A percentile compares a stretch with the other conserved stretches of the same genome.
Evolutionary conservation across 352 stramenopile species (phyloP).

Genomic region (Globisporangium takayamanum): DNA sequence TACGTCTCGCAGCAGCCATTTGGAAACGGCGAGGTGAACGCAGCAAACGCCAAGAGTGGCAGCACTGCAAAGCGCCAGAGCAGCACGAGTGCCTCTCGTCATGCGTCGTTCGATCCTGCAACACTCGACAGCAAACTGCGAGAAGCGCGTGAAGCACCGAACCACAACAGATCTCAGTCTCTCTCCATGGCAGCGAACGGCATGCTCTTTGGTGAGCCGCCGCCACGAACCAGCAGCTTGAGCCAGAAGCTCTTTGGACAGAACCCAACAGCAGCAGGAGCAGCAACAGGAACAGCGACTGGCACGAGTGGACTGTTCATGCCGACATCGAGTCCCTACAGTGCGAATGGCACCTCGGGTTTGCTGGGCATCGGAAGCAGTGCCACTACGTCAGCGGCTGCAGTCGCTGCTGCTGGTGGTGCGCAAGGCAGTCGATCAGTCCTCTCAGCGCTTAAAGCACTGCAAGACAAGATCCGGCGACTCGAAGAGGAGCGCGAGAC

Average conservation of each 20-base stretch:
- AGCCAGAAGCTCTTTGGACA: slow-evolving; percentile 26
- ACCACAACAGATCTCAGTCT: slow-evolving; percentile 14
- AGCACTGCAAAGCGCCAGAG: neutral
- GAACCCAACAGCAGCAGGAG: neutral
- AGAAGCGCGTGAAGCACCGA: slow-evolving; percentile 2
- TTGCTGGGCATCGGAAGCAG: slow-evolving; percentile 2
- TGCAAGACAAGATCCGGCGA: slow-evolving; percentile 72
- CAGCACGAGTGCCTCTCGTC: neutral
- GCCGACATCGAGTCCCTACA: neutral
- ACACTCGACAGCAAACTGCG: slow-evolving; percentile 9
- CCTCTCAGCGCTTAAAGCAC: slow-evolving; percentile 63
- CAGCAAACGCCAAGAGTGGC: slow-evolving; percentile 5
- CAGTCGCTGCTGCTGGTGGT: neutral
- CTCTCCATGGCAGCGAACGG: slow-evolving; percentile 7
- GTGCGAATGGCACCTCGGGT: slow-evolving; percentile 5
- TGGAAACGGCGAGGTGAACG: neutral
- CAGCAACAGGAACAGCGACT: neutral
- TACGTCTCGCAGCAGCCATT: slow-evolving; percentile 13
- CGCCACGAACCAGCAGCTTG: slow-evolving; percentile 8
- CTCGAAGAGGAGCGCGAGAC: slow-evolving; percentile 60
- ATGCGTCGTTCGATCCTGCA: slow-evolving; percentile 21
- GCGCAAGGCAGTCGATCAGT: slow-evolving; percentile 59
- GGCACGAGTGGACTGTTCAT: neutral
- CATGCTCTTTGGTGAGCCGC: neutral
- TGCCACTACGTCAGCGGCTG: neutral